Evolutionary conservation across 768 basidiomycete species (phyloP), one percentile per base, ranked within the genome.

Genomic region (Clathrus columnatus): DNA sequence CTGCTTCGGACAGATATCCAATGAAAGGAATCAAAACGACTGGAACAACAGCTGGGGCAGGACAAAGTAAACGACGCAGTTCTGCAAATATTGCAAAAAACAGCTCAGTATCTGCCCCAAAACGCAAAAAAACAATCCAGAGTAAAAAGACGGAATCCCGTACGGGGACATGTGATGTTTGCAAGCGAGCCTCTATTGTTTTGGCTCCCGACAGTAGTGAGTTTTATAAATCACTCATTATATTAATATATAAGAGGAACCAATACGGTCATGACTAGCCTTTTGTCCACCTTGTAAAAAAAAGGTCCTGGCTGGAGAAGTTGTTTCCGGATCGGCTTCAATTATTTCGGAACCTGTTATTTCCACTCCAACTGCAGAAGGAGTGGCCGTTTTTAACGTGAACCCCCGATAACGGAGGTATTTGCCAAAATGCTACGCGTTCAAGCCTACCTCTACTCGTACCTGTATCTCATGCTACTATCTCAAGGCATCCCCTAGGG

Each of bases 231-330:
- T 26, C 11, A 44, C 24, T 27, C 42, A 42, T 43, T 2, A 44
- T 8, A 36, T 2, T 36, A 14, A n/a, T 36, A 4, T 4, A 36
- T 36, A 23, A 16, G 16, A 27, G 17, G 44, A 44, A 24, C 46
- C 17, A 42, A 42, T 26, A 45, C 42, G 23, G 29, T 26, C n/a
- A 47, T 6, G 18, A n/a, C 1, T 20, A 55, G 54, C 27, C 23
- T 55, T 47, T 30, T 55, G 54, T 27, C 54, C 54, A 27, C 44
- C 54, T 18, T 55, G 54, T 27, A 48, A 18, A 46, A 55, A 47
- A 26, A 55, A 55, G 42, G 27, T 36, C n/a, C n/a, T 36, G 36
- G 36, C 36, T n/a, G 4, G 36, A 36, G 36, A 36, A 36, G n/a
- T 36, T 36, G 36, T 36, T 36, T n/a, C n/a, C n/a, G n/a, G n/a